Conservation (phyloP, 1,139 yeast species). For the Diutina mesorugosa region DNA sequence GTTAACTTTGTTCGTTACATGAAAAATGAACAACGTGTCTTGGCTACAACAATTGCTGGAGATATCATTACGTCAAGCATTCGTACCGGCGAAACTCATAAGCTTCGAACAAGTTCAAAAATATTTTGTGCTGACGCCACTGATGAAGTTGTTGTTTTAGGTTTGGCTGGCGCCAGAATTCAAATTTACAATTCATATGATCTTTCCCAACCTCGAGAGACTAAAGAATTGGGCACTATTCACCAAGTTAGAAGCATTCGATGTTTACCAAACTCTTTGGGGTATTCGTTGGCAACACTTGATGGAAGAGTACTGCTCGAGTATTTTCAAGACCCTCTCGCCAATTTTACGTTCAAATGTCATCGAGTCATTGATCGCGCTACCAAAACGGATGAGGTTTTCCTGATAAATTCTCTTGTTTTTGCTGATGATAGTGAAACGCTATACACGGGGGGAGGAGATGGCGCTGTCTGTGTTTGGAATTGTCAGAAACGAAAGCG, state of each 20-base stretch:
- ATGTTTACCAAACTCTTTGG: constrained; percentile 45
- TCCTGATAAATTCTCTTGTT: constrained; percentile 61
- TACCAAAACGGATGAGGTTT: constrained; percentile 47
- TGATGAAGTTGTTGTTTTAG: constrained; percentile 36
- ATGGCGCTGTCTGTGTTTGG: constrained; percentile 70
- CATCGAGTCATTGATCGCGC: constrained; percentile 39
- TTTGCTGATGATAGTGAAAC: constrained; percentile 36
- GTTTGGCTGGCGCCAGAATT: constrained; percentile 39
- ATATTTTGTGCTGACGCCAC: constrained; percentile 55
- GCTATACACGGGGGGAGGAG: constrained; percentile 71
- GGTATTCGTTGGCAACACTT: constrained; percentile 69
- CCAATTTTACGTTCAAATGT: constrained; percentile 67
- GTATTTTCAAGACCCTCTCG: constrained; percentile 38
- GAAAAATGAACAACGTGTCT: not conserved
- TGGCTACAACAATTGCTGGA: not conserved
- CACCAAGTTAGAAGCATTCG: constrained; percentile 55
- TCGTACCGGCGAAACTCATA: not conserved
- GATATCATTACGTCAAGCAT: not conserved
- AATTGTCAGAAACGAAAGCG: constrained; percentile 52
- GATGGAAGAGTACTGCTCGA: constrained; percentile 86
- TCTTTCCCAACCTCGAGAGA: constrained; percentile 34
- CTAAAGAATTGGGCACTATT: constrained; percentile 59
- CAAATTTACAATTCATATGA: constrained; percentile 40
- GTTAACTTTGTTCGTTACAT: not conserved
- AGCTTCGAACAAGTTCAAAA: constrained; percentile 21